A percentile compares a stretch with the other conserved stretches of the same genome.
Conservation (phyloP, 352 stramenopile species). For the Globisporangium yorkense region DNA sequence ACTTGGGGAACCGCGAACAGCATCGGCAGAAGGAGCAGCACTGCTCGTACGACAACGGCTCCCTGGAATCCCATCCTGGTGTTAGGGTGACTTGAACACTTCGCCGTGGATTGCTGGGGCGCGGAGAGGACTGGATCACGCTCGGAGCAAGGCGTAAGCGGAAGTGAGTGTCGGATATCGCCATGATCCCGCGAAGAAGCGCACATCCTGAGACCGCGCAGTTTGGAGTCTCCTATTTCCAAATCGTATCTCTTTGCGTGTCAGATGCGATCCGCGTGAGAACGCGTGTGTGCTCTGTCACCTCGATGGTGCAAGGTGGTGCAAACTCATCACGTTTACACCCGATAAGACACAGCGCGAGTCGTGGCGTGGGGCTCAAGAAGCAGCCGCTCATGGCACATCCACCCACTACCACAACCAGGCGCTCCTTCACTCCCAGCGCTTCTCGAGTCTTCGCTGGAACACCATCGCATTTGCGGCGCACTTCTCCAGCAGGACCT, state of each 20-base stretch:
- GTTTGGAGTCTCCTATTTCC: too few species aligned
- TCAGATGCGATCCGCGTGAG: too few species aligned
- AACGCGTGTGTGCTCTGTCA: too few species aligned
- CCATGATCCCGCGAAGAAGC: background rate
- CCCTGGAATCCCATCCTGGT: background rate
- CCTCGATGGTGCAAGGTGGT: too few species aligned
- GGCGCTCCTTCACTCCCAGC: slow-evolving; percentile 1
- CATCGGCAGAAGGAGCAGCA: background rate
- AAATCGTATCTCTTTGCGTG: too few species aligned
- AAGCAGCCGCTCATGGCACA: too few species aligned
- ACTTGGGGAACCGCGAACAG: slow-evolving; percentile 1
- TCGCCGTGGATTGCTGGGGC: background rate
- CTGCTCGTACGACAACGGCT: background rate
- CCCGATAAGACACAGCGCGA: too few species aligned
- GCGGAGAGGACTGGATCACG: background rate
- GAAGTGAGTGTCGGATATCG: background rate
- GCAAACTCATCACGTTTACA: too few species aligned
- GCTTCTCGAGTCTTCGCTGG: slow-evolving; percentile 5
- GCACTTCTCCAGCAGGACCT: slow-evolving; percentile 7
- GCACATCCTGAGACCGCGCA: too few species aligned
- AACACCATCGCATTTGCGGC: slow-evolving; percentile 4
- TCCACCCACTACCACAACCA: too few species aligned
- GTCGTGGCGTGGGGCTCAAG: too few species aligned
- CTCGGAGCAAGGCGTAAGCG: background rate
- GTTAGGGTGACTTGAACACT: background rate